phyloP scores from a whole-genome alignment of 1,139 yeast species.

The Kurtzmaniella quercitrusa region DNA sequence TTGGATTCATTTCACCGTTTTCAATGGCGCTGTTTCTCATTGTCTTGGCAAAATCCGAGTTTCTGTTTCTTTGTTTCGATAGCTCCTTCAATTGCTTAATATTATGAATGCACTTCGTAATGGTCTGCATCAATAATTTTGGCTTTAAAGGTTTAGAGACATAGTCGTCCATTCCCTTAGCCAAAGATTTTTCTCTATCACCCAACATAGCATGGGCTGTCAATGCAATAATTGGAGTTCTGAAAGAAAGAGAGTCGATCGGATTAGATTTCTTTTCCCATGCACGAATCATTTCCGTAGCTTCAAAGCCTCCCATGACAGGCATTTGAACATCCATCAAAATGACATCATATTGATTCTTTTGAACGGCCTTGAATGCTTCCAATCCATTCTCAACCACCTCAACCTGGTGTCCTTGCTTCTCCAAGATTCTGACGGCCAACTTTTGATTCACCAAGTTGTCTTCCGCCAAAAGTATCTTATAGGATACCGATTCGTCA shows the following conservation, averaged over 20 bases:
- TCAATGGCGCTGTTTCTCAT: slow-evolving; percentile 36
- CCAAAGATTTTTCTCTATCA: slow-evolving; percentile 78
- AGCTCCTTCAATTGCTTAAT: slow-evolving; percentile 55
- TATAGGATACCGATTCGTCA: slow-evolving; percentile 73
- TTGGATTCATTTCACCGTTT: slow-evolving; percentile 13
- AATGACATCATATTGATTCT: slow-evolving; percentile 67
- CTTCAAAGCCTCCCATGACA: slow-evolving; percentile 91
- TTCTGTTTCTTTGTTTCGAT: slow-evolving; percentile 45
- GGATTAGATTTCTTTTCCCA: slow-evolving; percentile 83
- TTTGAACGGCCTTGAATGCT: slow-evolving; percentile 74
- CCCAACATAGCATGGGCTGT: slow-evolving; percentile 94
- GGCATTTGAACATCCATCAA: slow-evolving; percentile 96
- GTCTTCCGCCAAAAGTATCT: slow-evolving; percentile 79
- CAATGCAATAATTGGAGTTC: slow-evolving; percentile 83
- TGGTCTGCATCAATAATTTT: slow-evolving; percentile 74
- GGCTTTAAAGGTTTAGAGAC: slow-evolving; percentile 85
- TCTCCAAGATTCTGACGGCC: slow-evolving; percentile 77
- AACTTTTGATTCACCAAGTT: slow-evolving; percentile 82
- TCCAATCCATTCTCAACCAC: slow-evolving; percentile 85
- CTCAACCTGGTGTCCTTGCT: slow-evolving; percentile 76
- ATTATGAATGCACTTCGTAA: slow-evolving; percentile 75
- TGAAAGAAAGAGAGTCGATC: slow-evolving; percentile 56
- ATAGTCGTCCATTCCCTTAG: slow-evolving; percentile 90
- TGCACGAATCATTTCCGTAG: slow-evolving; percentile 78
- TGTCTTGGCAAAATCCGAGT: slow-evolving; percentile 46